phyloP scores from a whole-genome alignment of 306 rosid genomes.

The Quercus rubra region DNA sequence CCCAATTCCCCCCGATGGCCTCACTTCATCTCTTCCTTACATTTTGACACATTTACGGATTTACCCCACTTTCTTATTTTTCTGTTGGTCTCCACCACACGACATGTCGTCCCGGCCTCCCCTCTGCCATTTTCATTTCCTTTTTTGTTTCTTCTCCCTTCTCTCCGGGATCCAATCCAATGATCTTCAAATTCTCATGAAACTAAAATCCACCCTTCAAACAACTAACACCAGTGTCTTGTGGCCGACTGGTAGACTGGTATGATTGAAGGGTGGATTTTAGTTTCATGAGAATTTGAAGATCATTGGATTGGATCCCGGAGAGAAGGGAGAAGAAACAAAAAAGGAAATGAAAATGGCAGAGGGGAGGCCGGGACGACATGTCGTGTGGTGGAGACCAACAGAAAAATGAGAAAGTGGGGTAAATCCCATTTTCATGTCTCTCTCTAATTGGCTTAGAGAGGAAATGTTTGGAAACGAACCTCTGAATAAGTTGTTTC shows the following conservation, averaged over 20 bases:
- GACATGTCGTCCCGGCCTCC: constrained; percentile 31
- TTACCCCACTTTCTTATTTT: too few species aligned
- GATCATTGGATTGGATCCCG: constrained; percentile 36
- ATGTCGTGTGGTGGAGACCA: constrained; percentile 27
- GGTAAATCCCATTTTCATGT: too few species aligned
- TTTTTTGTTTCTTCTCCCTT: constrained; percentile 31
- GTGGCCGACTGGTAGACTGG: too few species aligned
- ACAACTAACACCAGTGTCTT: constrained; percentile 12
- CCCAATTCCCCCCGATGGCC: too few species aligned
- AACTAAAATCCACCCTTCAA: constrained; percentile 44
- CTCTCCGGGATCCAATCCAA: constrained; percentile 28
- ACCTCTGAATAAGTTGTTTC: too few species aligned
- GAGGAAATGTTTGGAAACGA: too few species aligned
- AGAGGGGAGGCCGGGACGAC: constrained; percentile 20
- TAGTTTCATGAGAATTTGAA: constrained; percentile 43
- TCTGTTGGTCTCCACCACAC: background rate
- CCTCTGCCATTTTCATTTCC: background rate
- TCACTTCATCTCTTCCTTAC: too few species aligned
- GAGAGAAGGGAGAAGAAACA: constrained; percentile 30
- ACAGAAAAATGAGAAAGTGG: too few species aligned
- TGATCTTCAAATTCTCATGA: constrained; percentile 48
- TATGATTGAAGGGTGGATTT: constrained; percentile 35
- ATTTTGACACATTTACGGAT: too few species aligned
- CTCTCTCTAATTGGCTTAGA: too few species aligned
- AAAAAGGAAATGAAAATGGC: constrained; percentile 15